Base-by-base conservation (phyloP, 148 eudicot genomes). In the Diospyros lotus region DNA sequence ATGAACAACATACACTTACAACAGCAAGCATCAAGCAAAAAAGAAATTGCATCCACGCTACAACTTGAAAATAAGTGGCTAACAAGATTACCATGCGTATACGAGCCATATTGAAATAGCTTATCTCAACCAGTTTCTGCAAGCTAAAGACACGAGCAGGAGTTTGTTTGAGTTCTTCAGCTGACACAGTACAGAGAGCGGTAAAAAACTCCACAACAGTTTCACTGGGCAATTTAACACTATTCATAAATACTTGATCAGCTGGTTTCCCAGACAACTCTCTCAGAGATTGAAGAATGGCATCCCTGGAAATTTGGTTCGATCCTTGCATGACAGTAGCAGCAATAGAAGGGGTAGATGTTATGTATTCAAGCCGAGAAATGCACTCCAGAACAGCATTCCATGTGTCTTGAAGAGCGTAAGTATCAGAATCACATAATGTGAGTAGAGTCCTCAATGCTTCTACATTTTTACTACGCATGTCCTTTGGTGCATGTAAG, bases 81-180 rank as follows among this genome's bases (percentile, higher is more conserved):
- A 65, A 84, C 78, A 75, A 76, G 64, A 81, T 86, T 95, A 92
- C 98, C 98, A 95, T 83, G 54, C 98, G 92, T 77, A 95, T 95
- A 73, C 98, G 98, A 46, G 97, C 97, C 97, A 92, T 95, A 81
- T 95, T 95, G 84, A 92, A 95, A 78, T 95, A 95, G 87, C 98
- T 95, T 66, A 92, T 95, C 79, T 95, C 98, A 74, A 95, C 98
- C 88, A 95, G 96, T 76, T 95, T 95, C 67, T 95, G 97, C 83
- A 95, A 74, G 89, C 98, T 95, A 80, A 89, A 95, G 78, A 95
- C 98, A 78, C 97, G 97, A 76, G 98, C 92, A 18, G 98, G 97
- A 52, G 79, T 79, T 84, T 95, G 98, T 78, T 87, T 90, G 74
- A 95, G 80, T 81, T 95, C 98, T 80, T 95, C 95, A 15, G 96